phyloP scores from a whole-genome alignment of 2,329 filamentous ascomycete genomes.

The Xylariaceae sp. region DNA sequence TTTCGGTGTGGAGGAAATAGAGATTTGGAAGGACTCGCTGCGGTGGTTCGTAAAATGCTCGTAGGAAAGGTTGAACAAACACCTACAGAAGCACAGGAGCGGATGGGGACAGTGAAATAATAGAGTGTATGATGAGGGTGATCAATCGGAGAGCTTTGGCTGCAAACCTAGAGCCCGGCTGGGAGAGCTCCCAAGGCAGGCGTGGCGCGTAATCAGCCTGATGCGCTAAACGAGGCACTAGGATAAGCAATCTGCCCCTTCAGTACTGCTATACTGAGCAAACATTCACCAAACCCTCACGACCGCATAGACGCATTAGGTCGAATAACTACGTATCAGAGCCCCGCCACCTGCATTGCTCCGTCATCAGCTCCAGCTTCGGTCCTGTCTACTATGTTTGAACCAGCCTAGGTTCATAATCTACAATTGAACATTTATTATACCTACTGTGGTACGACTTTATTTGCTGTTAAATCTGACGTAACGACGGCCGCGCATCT shows the following conservation, averaged over 20 bases:
- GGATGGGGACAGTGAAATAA: not conserved
- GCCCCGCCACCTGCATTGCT: conserved; percentile 4
- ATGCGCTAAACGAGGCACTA: conserved; percentile 32
- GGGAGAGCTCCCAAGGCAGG: conserved; percentile 37
- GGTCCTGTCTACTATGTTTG: too few relatives aligned
- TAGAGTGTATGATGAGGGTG: conserved; percentile 28
- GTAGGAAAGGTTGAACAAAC: too few relatives aligned
- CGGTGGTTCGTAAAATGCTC: too few relatives aligned
- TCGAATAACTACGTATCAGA: not conserved
- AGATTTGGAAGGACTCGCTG: not conserved
- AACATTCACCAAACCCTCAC: too few relatives aligned
- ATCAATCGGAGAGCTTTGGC: conserved; percentile 22
- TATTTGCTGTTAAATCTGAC: too few relatives aligned
- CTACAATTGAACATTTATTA: too few relatives aligned
- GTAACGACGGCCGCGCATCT: conserved; percentile 1
- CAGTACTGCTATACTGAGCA: too few relatives aligned
- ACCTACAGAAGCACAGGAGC: too few relatives aligned
- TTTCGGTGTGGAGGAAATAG: not conserved
- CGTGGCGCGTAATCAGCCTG: conserved; percentile 42
- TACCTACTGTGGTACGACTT: too few relatives aligned
- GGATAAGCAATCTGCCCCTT: not conserved
- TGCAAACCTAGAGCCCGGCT: conserved; percentile 7
- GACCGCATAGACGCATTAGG: too few relatives aligned
- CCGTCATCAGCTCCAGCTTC: too few relatives aligned
- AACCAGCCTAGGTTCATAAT: too few relatives aligned